These are phyloP conservation scores for Hibiscus trionum DNA, from an alignment of 345 rosid species.

Conservation along the genomic window DNA sequence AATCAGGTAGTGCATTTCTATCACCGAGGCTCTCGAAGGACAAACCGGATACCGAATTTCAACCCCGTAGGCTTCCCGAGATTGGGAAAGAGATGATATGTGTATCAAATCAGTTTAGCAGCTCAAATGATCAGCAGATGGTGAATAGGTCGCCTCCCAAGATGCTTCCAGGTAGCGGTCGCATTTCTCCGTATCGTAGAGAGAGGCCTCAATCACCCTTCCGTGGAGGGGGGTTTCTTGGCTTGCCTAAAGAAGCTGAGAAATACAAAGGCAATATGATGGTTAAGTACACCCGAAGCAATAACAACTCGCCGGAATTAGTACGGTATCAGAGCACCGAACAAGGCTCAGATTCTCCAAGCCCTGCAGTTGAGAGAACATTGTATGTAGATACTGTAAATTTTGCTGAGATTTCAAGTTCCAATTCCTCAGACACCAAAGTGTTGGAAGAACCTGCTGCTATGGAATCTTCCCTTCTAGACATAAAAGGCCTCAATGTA, in stretches of 20 bases:
- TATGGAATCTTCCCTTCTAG: constrained; percentile 17
- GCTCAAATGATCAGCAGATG: constrained; percentile 25
- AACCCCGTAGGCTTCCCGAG: constrained; percentile 32
- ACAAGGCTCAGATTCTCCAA: constrained; percentile 26
- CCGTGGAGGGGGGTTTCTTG: constrained; percentile 36
- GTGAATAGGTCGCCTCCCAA: constrained; percentile 45
- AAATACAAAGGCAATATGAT: constrained; percentile 31
- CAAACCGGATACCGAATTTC: constrained; percentile 30
- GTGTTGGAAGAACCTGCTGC: constrained; percentile 11
- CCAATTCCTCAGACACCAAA: constrained; percentile 23
- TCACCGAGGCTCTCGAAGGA: constrained; percentile 31
- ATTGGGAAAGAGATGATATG: constrained; percentile 28
- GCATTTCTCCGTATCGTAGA: constrained; percentile 46
- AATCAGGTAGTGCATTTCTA: constrained; percentile 28
- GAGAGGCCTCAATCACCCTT: constrained; percentile 48
- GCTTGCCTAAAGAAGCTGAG: constrained; percentile 54
- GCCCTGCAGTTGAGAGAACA: constrained; percentile 54
- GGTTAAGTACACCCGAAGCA: constrained; percentile 31
- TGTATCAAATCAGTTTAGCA: constrained; percentile 37
- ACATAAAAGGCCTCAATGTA: constrained; percentile 17
- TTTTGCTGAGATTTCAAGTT: constrained; percentile 18
- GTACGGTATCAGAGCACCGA: constrained; percentile 19
- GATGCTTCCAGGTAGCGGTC: constrained; percentile 33
- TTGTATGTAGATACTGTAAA: constrained; percentile 53
- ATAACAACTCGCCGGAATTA: constrained; percentile 45